Conservation (phyloP, 108 stramenopile genomes). For the Aurantiochytrium sp. region DNA sequence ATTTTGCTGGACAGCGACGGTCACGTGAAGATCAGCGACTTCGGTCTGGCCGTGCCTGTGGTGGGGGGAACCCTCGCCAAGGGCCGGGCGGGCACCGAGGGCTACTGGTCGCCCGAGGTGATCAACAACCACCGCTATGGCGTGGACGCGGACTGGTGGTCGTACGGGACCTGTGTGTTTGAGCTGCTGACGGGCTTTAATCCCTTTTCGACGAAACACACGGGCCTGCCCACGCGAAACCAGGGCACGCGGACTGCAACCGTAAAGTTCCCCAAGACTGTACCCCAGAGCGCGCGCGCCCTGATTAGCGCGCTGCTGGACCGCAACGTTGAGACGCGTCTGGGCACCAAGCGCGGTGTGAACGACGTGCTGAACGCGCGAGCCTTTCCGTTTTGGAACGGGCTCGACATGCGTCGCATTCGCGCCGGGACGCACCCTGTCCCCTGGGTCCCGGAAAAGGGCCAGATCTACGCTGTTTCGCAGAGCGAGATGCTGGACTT, state of each 20-base stretch:
- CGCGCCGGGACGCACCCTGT: not conserved
- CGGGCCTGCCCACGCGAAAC: constrained; percentile 25
- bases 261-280: constrained; percentile 35
- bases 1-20: constrained; percentile 45
- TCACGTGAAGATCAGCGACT: constrained; percentile 46
- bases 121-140: constrained; percentile 32
- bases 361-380: not conserved
- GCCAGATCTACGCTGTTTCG: not conserved
- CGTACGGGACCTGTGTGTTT: constrained; percentile 39
- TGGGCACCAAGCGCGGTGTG: constrained; percentile 25
- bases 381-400: not conserved
- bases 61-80: not conserved
- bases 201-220: constrained; percentile 38
- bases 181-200: constrained; percentile 40
- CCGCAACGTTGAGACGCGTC: constrained; percentile 22
- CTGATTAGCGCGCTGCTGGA: constrained; percentile 31
- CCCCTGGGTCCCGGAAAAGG: constrained; percentile 9
- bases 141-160: constrained; percentile 49
- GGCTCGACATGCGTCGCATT: not conserved
- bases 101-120: constrained; percentile 49
- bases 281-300: not conserved
- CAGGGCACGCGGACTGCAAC: constrained; percentile 25
- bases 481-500: constrained; percentile 15
- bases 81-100: constrained; percentile 15
- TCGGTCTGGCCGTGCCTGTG: constrained; percentile 22